Conservation (phyloP, 2,329 filamentous ascomycete genomes). For the Tolypocladium tundrense region DNA sequence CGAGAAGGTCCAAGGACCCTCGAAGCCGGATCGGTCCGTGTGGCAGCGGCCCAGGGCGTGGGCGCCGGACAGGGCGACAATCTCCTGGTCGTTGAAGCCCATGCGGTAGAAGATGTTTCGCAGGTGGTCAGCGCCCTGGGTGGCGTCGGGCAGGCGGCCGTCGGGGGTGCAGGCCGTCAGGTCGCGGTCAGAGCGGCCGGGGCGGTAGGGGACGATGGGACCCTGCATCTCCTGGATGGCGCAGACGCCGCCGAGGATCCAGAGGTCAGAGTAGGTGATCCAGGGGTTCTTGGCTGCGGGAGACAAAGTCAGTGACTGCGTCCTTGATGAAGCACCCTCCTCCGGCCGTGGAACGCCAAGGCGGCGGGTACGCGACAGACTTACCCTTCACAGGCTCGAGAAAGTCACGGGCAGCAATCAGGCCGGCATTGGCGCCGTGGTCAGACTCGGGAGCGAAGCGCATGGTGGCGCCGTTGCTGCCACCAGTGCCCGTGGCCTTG, state of each 20-base stretch:
- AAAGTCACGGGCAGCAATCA: slow-evolving; percentile 81
- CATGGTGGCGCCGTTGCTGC: slow-evolving; percentile 96
- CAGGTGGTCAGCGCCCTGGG: slow-evolving; percentile 70
- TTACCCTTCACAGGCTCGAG: slow-evolving; percentile 79
- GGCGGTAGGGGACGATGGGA: slow-evolving; percentile 76
- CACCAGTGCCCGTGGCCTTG: slow-evolving; percentile 76
- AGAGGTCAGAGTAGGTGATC: slow-evolving; percentile 94
- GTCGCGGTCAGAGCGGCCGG: slow-evolving; percentile 74
- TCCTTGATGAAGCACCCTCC: too few species aligned
- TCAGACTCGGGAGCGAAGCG: slow-evolving; percentile 80
- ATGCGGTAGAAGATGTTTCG: slow-evolving; percentile 91
- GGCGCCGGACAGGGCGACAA: slow-evolving; percentile 78
- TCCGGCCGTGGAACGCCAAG: background rate
- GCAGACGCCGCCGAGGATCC: slow-evolving; percentile 78
- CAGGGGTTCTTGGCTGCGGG: slow-evolving; percentile 63
- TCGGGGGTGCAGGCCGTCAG: slow-evolving; percentile 82
- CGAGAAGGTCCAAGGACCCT: slow-evolving; percentile 86
- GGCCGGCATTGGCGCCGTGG: slow-evolving; percentile 89
- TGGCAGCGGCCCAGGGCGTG: slow-evolving; percentile 88
- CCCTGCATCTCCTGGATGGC: slow-evolving; percentile 95
- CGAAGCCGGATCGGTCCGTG: slow-evolving; percentile 75
- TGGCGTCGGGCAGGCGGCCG: slow-evolving; percentile 72
- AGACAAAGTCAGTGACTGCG: slow-evolving; percentile 25
- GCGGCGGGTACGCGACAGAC: slow-evolving; percentile 12
- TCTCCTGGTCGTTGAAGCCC: slow-evolving; percentile 96